These are phyloP conservation scores for Cutaneotrichosporon curvatum DNA, from an alignment of 1,284 basidiomycete species.

Conservation along the genomic window DNA sequence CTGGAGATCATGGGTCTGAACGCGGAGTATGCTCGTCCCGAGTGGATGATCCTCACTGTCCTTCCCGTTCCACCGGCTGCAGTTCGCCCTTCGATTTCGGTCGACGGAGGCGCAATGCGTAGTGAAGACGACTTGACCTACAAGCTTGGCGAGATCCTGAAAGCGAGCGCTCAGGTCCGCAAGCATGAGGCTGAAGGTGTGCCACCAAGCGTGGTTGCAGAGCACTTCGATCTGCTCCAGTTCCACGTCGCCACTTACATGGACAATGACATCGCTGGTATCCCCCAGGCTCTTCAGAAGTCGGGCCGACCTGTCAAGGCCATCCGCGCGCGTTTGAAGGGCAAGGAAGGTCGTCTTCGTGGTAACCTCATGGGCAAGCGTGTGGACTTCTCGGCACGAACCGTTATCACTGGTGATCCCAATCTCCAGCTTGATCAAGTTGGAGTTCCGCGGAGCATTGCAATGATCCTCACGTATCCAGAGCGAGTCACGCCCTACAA, in stretches of 20 bases:
- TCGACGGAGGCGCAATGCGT: conserved; percentile 91
- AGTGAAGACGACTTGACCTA: conserved; percentile 99
- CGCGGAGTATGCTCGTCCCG: conserved; percentile 90
- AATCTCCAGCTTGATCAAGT: conserved; percentile 96
- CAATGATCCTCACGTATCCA: conserved; percentile 96
- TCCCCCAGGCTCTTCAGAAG: conserved; percentile 95
- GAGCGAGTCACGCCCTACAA: conserved; percentile 99
- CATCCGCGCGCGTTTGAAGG: conserved; percentile 94
- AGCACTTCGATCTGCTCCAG: conserved; percentile 94
- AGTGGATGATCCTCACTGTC: conserved; percentile 99
- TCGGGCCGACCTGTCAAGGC: conserved; percentile 97
- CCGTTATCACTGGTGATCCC: conserved; percentile 98
- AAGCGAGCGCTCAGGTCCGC: conserved; percentile 84
- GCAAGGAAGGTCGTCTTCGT: conserved; percentile 95
- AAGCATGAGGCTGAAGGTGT: conserved; percentile 95
- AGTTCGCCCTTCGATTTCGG: conserved; percentile 92
- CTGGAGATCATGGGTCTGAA: conserved; percentile 88
- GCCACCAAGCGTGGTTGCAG: conserved; percentile 88
- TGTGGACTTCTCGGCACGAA: conserved; percentile 97
- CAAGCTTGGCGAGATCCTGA: conserved; percentile 96
- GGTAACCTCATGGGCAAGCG: conserved; percentile 99
- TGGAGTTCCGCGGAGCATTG: conserved; percentile 93
- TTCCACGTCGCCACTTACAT: conserved; percentile 99
- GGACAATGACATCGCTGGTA: conserved; percentile 99
- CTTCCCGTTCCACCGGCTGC: conserved; percentile 97